Evolutionary conservation across 2,329 filamentous ascomycete species (phyloP), one percentile per base, ranked within the genome.

Genomic region (Diaporthe caulivora): DNA sequence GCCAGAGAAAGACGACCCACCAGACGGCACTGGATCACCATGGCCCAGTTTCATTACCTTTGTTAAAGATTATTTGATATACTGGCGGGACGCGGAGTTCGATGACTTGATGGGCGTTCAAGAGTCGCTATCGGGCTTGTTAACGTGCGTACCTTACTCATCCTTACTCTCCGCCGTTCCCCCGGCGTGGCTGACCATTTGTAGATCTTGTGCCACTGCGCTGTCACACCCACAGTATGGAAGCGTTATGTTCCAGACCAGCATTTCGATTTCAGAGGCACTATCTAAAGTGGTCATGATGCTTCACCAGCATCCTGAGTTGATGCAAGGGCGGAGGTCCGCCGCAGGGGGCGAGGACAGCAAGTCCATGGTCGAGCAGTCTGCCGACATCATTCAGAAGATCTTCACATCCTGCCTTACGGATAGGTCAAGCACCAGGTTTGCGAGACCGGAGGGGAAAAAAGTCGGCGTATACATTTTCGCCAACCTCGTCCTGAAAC

Each of bases 371-470:
- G 94, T 96, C 15, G 96, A 98, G 81, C 91, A 92, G 34, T 95
- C 95, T 2, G 95, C 95, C 24, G 96, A 98, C 79, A 93, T 94
- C 67, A 93, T 98, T 74, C 93, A 97, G 75, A 94, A 95, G 80
- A 95, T 95, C 29, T 98, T 98, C 80, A 97, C 94, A 15, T 95
- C 94, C 51, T 98, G 96, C 76, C 85, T 98, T 44, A 95, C 93
- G 5, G 95, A 98, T 80, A 90, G 94, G 64, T 92, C 90, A 1
- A 91, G 91, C 24, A 91, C 89, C 34, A 87, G 90, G 17, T 89
- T 89, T 77, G 91, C 90, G 26, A 90, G 87, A 74, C 94, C 95
- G 0, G 93, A 95, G 78, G 95, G 95, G 71, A 97, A 95, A 81
- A 95, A 96, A 80, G 85, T 93, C 15, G 95, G 94, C 55, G 95